Percentiles rank a stretch among this genome's conserved stretches.
Conservation (phyloP, 177 flowering plant species). For the Vitis hybrid region DNA sequence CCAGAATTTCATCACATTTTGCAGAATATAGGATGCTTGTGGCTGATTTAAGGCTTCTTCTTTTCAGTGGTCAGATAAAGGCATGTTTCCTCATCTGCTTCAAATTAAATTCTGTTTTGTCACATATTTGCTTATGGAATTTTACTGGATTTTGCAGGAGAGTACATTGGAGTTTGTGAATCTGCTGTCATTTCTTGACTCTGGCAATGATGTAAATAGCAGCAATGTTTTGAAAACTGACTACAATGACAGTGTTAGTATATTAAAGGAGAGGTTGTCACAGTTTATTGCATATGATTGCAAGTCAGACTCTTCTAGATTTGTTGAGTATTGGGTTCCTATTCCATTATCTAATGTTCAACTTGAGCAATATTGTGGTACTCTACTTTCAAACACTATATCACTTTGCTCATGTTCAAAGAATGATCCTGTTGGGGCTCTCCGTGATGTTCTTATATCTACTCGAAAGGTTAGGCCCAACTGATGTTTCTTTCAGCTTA, state of each 20-base stretch:
- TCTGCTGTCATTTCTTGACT: conserved; percentile 51
- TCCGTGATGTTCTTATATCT: conserved; percentile 55
- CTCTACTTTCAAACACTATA: conserved; percentile 50
- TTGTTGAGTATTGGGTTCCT: conserved; percentile 92
- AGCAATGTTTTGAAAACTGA: conserved; percentile 15
- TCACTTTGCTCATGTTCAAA: conserved; percentile 60
- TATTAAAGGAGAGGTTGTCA: conserved; percentile 49
- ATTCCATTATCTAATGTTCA: conserved; percentile 67
- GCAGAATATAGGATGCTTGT: conserved; percentile 42
- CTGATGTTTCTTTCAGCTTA: too few relatives aligned
- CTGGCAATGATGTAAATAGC: conserved; percentile 9
- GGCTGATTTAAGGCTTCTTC: conserved; percentile 49
- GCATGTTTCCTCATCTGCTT: conserved; percentile 25
- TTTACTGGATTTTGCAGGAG: conserved; percentile 43
- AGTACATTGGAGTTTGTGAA: conserved; percentile 38
- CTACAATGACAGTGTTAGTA: conserved; percentile 26
- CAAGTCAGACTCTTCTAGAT: conserved; percentile 51
- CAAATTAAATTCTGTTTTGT: not conserved
- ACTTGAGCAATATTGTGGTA: conserved; percentile 85
- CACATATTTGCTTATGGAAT: conserved; percentile 1
- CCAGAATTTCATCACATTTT: conserved; percentile 29
- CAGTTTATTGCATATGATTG: conserved; percentile 35
- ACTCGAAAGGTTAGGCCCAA: conserved; percentile 55
- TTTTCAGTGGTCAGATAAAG: conserved; percentile 50
- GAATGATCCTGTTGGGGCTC: conserved; percentile 59